Evolutionary conservation across 768 basidiomycete species (phyloP), one percentile per base, ranked within the genome.

Genomic region (Rhodosporidiobolus sp.): DNA sequence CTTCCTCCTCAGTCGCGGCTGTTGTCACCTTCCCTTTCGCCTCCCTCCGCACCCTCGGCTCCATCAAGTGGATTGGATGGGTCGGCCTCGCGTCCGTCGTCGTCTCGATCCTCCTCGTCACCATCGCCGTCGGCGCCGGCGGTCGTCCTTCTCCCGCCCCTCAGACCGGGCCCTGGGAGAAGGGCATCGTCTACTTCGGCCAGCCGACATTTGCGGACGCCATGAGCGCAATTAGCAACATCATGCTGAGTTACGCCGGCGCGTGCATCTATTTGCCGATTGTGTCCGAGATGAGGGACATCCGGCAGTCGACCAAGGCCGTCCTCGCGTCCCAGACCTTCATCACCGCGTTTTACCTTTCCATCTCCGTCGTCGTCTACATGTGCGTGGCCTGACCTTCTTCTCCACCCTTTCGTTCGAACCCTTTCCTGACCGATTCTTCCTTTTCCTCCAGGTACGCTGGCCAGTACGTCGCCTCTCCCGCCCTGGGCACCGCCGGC

Each of bases 251-350:
- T 20, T 73, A 59, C 65, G 74, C 64, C n/a, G 74, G 66, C 24
- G 63, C 65, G 11, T 45, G 63, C 0, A 49, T 49, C 14, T 75
- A 65, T 70, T 60, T 74, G 24, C 70, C 78, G 35, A 71, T 81
- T 50, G 77, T 79, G 43, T 78, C 79, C 16, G 82, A 83, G 75
- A 81, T 83, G 81, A 69, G 70, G 35, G 69, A 79, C 58, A 80
- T 77, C 12, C 72, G 75, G 30, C 77, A 43, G 38, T 7, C 38
- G 38, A 7, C 38, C 38, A 78, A 78, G 64, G 68, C 73, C 22
- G 65, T 81, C 59, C 52, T 78, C 50, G 55, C 72, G 17, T 76
- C 73, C 46, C 77, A 78, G 65, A 52, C 65, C 24, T 73, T 80
- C 60, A 71, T 80, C 53, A 80, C 72, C 22, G 35, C 38, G 30